These are phyloP conservation scores for Lavandula angustifolia DNA, from an alignment of 257 asterid genomes.

Conservation along the genomic window DNA sequence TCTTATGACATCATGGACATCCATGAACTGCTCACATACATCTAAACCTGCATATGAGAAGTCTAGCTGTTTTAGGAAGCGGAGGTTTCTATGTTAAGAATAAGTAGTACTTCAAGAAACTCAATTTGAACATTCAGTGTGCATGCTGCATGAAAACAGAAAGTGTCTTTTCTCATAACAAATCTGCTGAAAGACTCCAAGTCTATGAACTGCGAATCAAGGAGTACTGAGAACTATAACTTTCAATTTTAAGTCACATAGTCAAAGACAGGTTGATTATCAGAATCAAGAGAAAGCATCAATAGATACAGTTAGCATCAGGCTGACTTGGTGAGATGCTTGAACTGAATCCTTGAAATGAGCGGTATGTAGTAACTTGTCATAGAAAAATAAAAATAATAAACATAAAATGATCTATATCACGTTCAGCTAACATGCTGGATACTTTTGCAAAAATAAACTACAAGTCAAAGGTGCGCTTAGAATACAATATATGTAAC, in stretches of 20 bases:
- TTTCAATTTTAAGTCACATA: slow-evolving; percentile 16
- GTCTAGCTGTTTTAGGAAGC: slow-evolving; percentile 29
- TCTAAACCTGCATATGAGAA: slow-evolving; percentile 70
- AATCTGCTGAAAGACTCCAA: neutral
- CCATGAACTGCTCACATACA: slow-evolving; percentile 96
- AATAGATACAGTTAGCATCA: neutral
- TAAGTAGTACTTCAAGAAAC: slow-evolving; percentile 7
- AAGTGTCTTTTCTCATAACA: neutral
- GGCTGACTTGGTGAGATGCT: slow-evolving; percentile 4
- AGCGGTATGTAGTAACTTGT: neutral
- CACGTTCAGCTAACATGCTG: neutral
- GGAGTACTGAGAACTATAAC: neutral
- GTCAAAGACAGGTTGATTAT: slow-evolving; percentile 11
- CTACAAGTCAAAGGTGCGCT: neutral
- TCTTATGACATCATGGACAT: slow-evolving; percentile 90
- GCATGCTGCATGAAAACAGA: neutral
- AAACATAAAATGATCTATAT: neutral
- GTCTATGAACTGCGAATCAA: neutral
- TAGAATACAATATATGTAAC: neutral
- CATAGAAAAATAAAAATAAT: neutral
- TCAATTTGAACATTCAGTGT: slow-evolving; percentile 9
- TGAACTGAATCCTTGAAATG: neutral
- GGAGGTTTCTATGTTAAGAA: neutral
- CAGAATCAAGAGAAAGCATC: slow-evolving; percentile 4
- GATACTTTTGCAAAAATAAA: slow-evolving; percentile 1